phyloP scores from a whole-genome alignment of 129 eudicot genomes.

The Pseudognaphalium luteoalbum region DNA sequence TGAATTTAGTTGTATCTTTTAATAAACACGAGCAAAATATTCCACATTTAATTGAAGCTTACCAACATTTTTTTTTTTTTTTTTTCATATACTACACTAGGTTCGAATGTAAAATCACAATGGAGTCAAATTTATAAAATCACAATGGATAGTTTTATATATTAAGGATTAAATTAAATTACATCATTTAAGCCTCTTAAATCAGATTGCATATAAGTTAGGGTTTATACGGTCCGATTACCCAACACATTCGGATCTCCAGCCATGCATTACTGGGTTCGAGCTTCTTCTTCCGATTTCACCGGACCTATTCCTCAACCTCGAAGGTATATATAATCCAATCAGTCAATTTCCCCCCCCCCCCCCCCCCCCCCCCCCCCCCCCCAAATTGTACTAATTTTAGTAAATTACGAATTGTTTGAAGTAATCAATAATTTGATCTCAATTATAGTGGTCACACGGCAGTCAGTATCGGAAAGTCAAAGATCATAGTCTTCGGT shows the following conservation, averaged over 20 bases:
- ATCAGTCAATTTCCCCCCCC: slow-evolving; percentile 5
- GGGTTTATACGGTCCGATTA: slow-evolving; percentile 16
- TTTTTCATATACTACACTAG: too few species aligned
- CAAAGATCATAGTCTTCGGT: slow-evolving; percentile 84
- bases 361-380: slow-evolving; percentile 12
- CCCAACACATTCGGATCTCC: slow-evolving; percentile 7
- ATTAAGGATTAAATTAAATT: too few species aligned
- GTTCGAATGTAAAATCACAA: too few species aligned
- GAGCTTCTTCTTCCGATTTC: slow-evolving; percentile 84
- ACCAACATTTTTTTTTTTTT: too few species aligned
- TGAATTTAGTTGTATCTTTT: too few species aligned
- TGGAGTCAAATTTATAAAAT: too few species aligned
- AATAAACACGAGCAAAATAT: too few species aligned
- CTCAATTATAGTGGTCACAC: slow-evolving; percentile 76
- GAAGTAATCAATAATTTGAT: background rate
- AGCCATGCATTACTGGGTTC: slow-evolving; percentile 70
- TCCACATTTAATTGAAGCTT: too few species aligned
- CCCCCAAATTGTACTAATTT: background rate
- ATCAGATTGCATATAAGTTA: background rate
- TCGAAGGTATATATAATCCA: slow-evolving; percentile 51
- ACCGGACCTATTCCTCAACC: slow-evolving; percentile 77
- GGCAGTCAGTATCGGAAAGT: slow-evolving; percentile 85
- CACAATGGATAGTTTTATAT: too few species aligned
- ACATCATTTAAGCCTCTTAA: too few species aligned
- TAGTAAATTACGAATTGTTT: too few species aligned